Base-by-base conservation (phyloP, 2,329 filamentous ascomycete genomes). In the Pseudocercospora crystallina region DNA sequence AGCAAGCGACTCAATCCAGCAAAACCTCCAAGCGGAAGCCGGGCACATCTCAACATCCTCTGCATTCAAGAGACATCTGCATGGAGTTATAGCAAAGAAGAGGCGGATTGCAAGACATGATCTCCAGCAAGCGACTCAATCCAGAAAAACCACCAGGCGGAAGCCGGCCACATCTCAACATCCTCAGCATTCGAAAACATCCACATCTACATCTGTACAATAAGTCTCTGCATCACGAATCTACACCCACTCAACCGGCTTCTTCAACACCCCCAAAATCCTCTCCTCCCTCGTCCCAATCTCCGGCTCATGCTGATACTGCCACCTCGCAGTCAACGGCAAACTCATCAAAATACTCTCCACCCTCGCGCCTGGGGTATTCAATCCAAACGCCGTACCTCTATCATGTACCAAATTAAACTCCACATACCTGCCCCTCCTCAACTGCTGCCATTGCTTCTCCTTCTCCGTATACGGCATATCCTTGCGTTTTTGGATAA, bases 341-440 rank as follows among this genome's bases (percentile, higher is more conserved):
- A 99, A 75, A 72, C 90, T 96, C 90, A 99, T 97, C 60, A 99
- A 74, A 51, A 99, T 99, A 70, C 91, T 96, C 78, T 99, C 94
- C 2, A 99, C 85, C 55, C 94, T 81, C 5, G 91, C 87, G 36
- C 90, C 90, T 0, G 94, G 94, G 0, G 92, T 96, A 66, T 94
- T 94, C 57, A 99, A 76, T 1, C 94, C 94, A 71, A 99, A 99
- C 7, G 88, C 85, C 2, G 94, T 99, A 2, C 94, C 94, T 20
- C 94, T 83, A 74, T 99, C 94, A 73, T 99, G 91, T 49, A 99
- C 90, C 33, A 99, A 80, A 73, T 99, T 99, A 73, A 99, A 99
- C 73, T 99, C 94, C 57, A 99, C 94, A 69, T 99, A 99, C 64
- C 90, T 81, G n/a, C 94, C 94, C 59, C 94, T 79, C 43, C 94